These are phyloP conservation scores for Gautieria morchelliformis DNA, from an alignment of 768 basidiomycete species.

Conservation along the genomic window DNA sequence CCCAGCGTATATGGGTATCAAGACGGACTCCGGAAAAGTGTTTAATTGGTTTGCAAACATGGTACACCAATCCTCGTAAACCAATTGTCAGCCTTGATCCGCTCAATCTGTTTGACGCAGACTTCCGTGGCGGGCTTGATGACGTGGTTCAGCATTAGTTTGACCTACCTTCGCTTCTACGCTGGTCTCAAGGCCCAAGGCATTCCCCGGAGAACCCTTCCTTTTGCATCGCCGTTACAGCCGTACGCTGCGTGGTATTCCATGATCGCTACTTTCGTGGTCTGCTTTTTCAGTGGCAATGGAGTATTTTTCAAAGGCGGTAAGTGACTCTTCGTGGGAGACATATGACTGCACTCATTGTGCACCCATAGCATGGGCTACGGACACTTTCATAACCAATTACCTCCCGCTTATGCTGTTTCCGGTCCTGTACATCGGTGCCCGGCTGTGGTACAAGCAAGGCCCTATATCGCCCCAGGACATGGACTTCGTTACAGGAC, in stretches of 20 bases:
- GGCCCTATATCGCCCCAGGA: slow-evolving; percentile 40
- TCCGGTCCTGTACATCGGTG: slow-evolving; percentile 37
- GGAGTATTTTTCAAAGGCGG: slow-evolving; percentile 13
- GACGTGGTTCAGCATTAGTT: slow-evolving; percentile 82
- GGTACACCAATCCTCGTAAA: not conserved
- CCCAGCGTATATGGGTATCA: no score
- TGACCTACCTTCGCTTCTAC: slow-evolving; percentile 84
- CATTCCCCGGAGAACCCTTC: slow-evolving; percentile 58
- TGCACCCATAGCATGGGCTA: slow-evolving; percentile 9
- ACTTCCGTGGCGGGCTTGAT: slow-evolving; percentile 48
- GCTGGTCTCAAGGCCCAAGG: slow-evolving; percentile 76
- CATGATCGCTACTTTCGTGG: slow-evolving; percentile 31
- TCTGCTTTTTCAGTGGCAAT: slow-evolving; percentile 35
- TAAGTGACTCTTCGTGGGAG: not conserved
- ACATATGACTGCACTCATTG: not conserved
- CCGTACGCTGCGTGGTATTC: slow-evolving; percentile 66
- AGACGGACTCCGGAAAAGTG: no score
- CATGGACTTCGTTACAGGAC: slow-evolving; percentile 77
- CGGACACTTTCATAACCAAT: slow-evolving; percentile 14
- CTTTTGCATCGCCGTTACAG: slow-evolving; percentile 55
- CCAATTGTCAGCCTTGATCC: no score
- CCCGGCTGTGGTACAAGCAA: slow-evolving; percentile 43
- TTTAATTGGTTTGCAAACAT: no score
- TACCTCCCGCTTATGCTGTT: slow-evolving; percentile 14
- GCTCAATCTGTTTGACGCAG: not conserved